Percentiles rank a stretch among this genome's conserved stretches.
phyloP scores from a whole-genome alignment of 2,329 filamentous ascomycete genomes.

The Hirsutella minnesotensis region DNA sequence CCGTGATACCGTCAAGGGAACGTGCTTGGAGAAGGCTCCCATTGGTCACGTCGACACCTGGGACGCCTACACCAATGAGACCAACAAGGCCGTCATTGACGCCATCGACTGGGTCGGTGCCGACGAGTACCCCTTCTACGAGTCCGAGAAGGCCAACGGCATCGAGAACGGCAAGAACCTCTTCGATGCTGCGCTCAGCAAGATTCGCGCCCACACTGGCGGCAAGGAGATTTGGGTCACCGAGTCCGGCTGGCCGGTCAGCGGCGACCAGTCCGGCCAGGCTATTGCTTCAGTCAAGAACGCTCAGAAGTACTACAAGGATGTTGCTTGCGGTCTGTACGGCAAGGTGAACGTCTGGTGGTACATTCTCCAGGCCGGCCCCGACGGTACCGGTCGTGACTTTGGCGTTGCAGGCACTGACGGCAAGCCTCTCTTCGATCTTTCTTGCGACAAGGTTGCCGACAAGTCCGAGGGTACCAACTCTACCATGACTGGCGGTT shows the following conservation, averaged over 20 bases:
- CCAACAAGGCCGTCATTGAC: constrained; percentile 59
- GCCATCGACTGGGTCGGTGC: constrained; percentile 70
- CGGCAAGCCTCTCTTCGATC: constrained; percentile 48
- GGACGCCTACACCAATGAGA: constrained; percentile 63
- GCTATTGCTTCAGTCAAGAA: constrained; percentile 54
- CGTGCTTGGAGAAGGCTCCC: constrained; percentile 41
- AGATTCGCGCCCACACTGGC: constrained; percentile 44
- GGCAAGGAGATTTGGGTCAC: constrained; percentile 75
- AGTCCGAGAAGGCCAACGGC: constrained; percentile 54
- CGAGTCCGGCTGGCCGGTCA: constrained; percentile 79
- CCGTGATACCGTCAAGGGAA: constrained; percentile 50
- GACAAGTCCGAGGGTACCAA: constrained; percentile 4
- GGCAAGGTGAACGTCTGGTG: constrained; percentile 59
- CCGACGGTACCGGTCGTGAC: constrained; percentile 47
- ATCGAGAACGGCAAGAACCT: constrained; percentile 52
- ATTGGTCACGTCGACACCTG: constrained; percentile 87
- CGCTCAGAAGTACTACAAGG: constrained; percentile 69
- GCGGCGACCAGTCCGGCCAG: constrained; percentile 48
- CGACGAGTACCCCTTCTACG: constrained; percentile 79
- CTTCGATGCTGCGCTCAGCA: constrained; percentile 55
- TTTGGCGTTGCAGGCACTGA: constrained; percentile 56
- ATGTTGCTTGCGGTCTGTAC: constrained; percentile 63
- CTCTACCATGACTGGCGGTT: not conserved
- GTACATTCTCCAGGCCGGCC: constrained; percentile 63
- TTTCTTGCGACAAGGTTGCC: constrained; percentile 37